Conservation (phyloP, 1,284 basidiomycete genomes). For the Melampsora americana region DNA sequence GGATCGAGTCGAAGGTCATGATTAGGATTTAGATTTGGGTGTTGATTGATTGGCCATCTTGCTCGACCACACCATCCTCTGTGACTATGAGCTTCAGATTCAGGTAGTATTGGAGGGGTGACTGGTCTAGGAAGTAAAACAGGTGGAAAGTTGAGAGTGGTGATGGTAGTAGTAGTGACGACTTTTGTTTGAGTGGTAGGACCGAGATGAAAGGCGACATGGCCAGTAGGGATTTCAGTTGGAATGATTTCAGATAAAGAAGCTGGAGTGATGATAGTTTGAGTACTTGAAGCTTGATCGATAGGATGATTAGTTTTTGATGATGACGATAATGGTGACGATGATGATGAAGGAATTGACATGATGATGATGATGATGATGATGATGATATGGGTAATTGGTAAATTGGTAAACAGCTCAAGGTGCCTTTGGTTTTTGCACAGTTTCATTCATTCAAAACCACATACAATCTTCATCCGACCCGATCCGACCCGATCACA, state of each 20-base stretch:
- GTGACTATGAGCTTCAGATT: not conserved
- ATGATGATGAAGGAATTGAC: not conserved
- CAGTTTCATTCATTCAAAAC: no score
- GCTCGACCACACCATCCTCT: slow-evolving; percentile 17
- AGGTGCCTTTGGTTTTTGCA: no score
- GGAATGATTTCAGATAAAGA: not conserved
- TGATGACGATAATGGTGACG: not conserved
- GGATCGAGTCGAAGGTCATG: slow-evolving; percentile 3
- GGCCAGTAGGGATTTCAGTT: slow-evolving; percentile 28
- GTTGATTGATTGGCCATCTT: slow-evolving; percentile 2
- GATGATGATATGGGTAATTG: not conserved
- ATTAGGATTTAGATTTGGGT: slow-evolving; percentile 14
- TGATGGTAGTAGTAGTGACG: slow-evolving; percentile 51
- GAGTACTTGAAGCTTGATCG: not conserved
- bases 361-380: slow-evolving; percentile 7
- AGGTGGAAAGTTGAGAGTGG: slow-evolving; percentile 51
- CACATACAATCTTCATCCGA: no score
- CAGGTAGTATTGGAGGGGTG: slow-evolving; percentile 36
- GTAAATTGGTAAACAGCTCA: no score
- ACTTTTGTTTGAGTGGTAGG: slow-evolving; percentile 49
- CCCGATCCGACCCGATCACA: no score
- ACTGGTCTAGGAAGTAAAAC: slow-evolving; percentile 48
- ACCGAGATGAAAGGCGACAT: slow-evolving; percentile 46
- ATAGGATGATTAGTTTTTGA: not conserved
- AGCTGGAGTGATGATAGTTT: not conserved